Evolutionary conservation across 768 basidiomycete genomes (phyloP).

Genomic region (Scleroderma citrinum): DNA sequence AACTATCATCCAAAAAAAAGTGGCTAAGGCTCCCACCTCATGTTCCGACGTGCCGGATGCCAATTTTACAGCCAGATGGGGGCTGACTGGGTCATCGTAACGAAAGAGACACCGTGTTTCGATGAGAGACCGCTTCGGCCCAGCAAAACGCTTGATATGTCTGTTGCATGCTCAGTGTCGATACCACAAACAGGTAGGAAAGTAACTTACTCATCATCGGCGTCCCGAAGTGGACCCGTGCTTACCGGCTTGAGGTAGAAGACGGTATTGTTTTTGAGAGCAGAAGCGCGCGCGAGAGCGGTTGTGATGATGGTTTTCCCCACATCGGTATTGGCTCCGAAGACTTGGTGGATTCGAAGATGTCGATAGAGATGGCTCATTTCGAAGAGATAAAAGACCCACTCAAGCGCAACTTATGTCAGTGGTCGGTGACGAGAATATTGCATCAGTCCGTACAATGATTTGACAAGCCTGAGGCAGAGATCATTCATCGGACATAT

Average conservation of each 20-base stretch:
- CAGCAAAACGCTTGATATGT: constrained; percentile 56
- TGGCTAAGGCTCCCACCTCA: constrained; percentile 21
- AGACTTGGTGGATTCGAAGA: constrained; percentile 83
- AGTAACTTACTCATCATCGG: constrained; percentile 71
- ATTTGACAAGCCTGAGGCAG: too few relatives aligned
- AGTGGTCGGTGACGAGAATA: background rate
- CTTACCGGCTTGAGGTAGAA: constrained; percentile 89
- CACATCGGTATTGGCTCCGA: constrained; percentile 95
- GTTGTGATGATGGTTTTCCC: constrained; percentile 91
- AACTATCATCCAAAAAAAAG: constrained; percentile 1
- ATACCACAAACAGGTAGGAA: background rate
- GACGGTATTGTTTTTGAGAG: constrained; percentile 42
- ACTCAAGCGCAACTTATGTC: too few relatives aligned
- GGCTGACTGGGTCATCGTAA: constrained; percentile 87
- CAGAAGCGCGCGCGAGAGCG: constrained; percentile 78
- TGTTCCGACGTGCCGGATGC: constrained; percentile 28
- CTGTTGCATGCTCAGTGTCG: constrained; percentile 32
- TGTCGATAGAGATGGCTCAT: constrained; percentile 86
- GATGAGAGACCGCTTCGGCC: constrained; percentile 36
- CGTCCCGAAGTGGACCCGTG: constrained; percentile 73
- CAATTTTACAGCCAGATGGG: constrained; percentile 76
- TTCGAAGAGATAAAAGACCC: constrained; percentile 2
- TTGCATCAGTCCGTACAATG: too few relatives aligned
- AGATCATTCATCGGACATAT: background rate
- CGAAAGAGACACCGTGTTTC: constrained; percentile 70